phyloP scores from a whole-genome alignment of 2,329 filamentous ascomycete species.

The Aspergillus sp. region DNA sequence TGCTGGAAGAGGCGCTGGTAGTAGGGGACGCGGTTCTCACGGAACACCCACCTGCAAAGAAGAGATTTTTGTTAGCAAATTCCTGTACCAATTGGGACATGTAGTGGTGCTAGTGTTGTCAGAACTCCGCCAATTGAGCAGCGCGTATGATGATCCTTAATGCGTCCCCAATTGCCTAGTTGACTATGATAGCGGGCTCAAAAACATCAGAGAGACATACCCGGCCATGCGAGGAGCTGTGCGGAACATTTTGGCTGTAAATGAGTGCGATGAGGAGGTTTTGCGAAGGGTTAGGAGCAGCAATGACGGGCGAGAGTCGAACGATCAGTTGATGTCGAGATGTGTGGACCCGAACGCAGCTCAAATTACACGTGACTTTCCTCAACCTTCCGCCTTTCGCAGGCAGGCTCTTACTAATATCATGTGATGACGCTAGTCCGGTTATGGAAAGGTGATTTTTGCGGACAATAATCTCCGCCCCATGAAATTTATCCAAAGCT shows the following conservation, averaged over 20 bases:
- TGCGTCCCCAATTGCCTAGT: constrained; percentile 19
- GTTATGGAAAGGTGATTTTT: constrained; percentile 7
- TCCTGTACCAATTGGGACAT: background rate
- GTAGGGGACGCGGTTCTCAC: constrained; percentile 66
- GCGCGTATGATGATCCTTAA: constrained; percentile 11
- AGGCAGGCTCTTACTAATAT: constrained; percentile 23
- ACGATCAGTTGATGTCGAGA: constrained; percentile 29
- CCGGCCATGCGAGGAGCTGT: constrained; percentile 44
- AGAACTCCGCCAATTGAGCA: constrained; percentile 19
- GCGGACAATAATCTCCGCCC: background rate
- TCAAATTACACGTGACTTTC: constrained; percentile 30
- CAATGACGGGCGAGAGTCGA: constrained; percentile 27
- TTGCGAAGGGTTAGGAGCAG: constrained; percentile 24
- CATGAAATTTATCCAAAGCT: background rate
- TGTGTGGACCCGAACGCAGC: constrained; percentile 26
- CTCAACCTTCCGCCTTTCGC: constrained; percentile 32
- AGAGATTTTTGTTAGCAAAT: constrained; percentile 19
- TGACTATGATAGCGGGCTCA: constrained; percentile 1
- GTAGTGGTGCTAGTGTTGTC: background rate
- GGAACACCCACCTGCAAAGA: constrained; percentile 53
- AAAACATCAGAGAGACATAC: constrained; percentile 31
- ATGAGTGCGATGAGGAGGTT: constrained; percentile 23
- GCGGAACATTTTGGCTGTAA: constrained; percentile 40
- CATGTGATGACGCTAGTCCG: constrained; percentile 9
- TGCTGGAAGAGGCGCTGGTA: constrained; percentile 68